A percentile compares a stretch with the other conserved stretches of the same genome.
Conservation (phyloP, 495 filamentous ascomycete genomes). For the Aspergillus saccharolyticus region DNA sequence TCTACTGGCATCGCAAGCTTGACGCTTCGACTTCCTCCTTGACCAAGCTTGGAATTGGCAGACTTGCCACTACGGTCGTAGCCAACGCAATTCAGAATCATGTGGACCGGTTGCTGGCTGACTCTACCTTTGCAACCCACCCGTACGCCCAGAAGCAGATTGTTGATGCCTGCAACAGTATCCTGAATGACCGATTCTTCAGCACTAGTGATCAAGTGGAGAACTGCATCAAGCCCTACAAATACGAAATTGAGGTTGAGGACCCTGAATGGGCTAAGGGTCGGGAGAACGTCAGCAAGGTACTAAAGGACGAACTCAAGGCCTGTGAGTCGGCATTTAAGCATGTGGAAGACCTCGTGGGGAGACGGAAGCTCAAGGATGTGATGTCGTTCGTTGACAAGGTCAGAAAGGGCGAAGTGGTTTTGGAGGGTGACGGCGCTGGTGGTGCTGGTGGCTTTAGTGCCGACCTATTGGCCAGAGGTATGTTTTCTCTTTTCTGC, state of each 20-base stretch:
- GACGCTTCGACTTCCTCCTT: conserved; percentile 86
- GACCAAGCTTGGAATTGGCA: conserved; percentile 88
- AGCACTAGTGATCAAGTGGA: conserved; percentile 98
- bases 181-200: conserved; percentile 91
- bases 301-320: conserved; percentile 77
- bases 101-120: conserved; percentile 69
- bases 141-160: conserved; percentile 90
- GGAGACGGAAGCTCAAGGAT: conserved; percentile 77
- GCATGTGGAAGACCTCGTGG: conserved; percentile 66
- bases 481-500: conserved; percentile 38
- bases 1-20: conserved; percentile 91
- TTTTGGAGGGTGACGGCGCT: conserved; percentile 74
- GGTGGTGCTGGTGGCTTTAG: conserved; percentile 92
- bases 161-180: conserved; percentile 77
- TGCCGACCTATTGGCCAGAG: conserved; percentile 70
- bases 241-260: conserved; percentile 93
- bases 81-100: conserved; percentile 81
- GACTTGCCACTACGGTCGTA: conserved; percentile 86
- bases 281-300: conserved; percentile 67
- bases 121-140: conserved; percentile 80
- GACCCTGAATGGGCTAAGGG: conserved; percentile 82
- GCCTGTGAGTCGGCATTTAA: conserved; percentile 77
- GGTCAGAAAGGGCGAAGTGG: conserved; percentile 74
- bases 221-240: conserved; percentile 98
- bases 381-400: conserved; percentile 89